These are phyloP conservation scores for Lactarius sanguifluus DNA, from an alignment of 768 basidiomycete genomes.

Conservation along the genomic window DNA sequence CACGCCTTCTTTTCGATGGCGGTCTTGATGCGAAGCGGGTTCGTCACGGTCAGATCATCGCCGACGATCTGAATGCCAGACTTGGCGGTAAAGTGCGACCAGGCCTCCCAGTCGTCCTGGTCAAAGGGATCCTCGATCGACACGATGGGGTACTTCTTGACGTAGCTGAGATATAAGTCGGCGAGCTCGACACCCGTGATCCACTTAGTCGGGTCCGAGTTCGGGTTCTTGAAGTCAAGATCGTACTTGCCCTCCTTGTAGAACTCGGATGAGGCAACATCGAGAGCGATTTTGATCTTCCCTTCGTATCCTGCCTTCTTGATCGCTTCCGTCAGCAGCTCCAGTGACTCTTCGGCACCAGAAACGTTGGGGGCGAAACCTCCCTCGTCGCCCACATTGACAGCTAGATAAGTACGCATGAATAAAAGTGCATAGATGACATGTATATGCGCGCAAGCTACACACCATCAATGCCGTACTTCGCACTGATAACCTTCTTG, in stretches of 20 bases:
- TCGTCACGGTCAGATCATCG: conserved; percentile 97
- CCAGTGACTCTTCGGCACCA: conserved; percentile 96
- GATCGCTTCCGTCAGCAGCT: conserved; percentile 94
- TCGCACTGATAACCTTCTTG: conserved; percentile 98
- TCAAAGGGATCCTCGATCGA: conserved; percentile 99
- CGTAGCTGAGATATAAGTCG: conserved; percentile 81
- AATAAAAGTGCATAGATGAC: conserved; percentile 19
- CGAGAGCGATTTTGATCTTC: conserved; percentile 98
- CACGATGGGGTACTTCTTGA: conserved; percentile 93
- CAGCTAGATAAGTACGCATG: conserved; percentile 53
- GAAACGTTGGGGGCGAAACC: conserved; percentile 98
- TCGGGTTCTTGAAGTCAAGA: conserved; percentile 98
- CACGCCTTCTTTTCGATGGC: conserved; percentile 99
- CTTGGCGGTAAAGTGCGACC: conserved; percentile 84
- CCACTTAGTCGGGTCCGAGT: conserved; percentile 97
- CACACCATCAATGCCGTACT: conserved; percentile 98
- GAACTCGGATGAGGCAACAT: conserved; percentile 99
- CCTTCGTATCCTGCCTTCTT: conserved; percentile 98
- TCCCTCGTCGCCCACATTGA: conserved; percentile 99
- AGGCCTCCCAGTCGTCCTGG: conserved; percentile 99
- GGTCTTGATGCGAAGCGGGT: conserved; percentile 94
- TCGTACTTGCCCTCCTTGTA: conserved; percentile 99
- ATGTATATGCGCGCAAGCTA: conserved; percentile 20
- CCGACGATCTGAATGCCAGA: conserved; percentile 88
- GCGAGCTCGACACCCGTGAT: conserved; percentile 91